Conservation (phyloP, 1,284 basidiomycete genomes). For the Fomitopsis betulina region DNA sequence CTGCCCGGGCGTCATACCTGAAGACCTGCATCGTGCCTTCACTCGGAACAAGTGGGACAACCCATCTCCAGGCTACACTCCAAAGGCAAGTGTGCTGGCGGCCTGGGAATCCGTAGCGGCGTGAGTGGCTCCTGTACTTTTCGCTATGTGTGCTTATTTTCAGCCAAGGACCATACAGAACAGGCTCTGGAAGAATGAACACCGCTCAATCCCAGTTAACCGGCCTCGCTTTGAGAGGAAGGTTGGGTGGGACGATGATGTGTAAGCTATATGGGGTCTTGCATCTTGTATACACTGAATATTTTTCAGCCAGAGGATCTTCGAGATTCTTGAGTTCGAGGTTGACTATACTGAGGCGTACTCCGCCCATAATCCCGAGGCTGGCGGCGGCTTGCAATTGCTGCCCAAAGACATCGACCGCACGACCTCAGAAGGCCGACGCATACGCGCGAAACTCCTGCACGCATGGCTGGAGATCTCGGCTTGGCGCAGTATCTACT, state of each 20-base stretch:
- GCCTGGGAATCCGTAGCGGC: conserved; percentile 63
- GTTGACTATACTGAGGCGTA: not conserved
- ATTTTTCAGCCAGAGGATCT: conserved; percentile 41
- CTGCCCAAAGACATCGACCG: conserved; percentile 52
- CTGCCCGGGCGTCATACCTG: conserved; percentile 67
- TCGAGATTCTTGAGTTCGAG: conserved; percentile 54
- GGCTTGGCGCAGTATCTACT: conserved; percentile 60
- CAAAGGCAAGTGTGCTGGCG: conserved; percentile 44
- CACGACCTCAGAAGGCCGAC: conserved; percentile 38
- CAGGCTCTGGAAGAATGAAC: conserved; percentile 66
- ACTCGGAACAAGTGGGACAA: conserved; percentile 35
- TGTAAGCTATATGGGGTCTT: conserved; percentile 39
- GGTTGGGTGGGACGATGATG: conserved; percentile 57
- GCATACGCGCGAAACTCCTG: conserved; percentile 56
- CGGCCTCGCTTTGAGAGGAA: conserved; percentile 56
- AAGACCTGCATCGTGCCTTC: conserved; percentile 42
- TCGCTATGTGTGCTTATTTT: not conserved
- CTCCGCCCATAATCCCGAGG: not conserved
- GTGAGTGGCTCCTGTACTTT: conserved; percentile 35
- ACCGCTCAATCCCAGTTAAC: conserved; percentile 47
- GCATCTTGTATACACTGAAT: conserved; percentile 4
- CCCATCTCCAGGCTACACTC: conserved; percentile 36
- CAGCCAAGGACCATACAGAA: conserved; percentile 57
- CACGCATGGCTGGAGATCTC: conserved; percentile 73
- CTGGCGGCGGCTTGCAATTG: conserved; percentile 35